Conservation (phyloP, 1,284 basidiomycete genomes). For the Apiotrichum porosum region DNA sequence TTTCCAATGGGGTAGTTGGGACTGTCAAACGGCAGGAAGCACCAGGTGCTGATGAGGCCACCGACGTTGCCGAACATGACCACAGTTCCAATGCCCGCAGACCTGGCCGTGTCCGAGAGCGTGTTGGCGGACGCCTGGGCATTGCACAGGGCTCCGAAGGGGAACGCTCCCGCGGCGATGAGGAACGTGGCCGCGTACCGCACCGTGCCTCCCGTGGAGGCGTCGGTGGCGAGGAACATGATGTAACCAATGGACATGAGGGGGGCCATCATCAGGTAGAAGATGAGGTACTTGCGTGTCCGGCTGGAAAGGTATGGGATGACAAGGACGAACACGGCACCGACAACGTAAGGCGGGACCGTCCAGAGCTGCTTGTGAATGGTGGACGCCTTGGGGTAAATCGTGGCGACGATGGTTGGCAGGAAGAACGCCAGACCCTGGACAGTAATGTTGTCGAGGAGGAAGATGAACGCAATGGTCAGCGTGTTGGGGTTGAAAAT, state of each 20-base stretch:
- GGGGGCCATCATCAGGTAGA: conserved; percentile 26
- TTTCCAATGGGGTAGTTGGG: conserved; percentile 17
- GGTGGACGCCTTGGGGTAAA: conserved; percentile 41
- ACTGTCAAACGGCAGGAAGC: conserved; percentile 4
- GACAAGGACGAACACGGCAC: conserved; percentile 28
- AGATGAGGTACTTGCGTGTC: conserved; percentile 31
- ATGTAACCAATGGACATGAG: conserved; percentile 40
- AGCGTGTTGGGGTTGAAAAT: conserved; percentile 27
- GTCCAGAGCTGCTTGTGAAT: conserved; percentile 44
- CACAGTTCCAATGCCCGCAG: conserved; percentile 3
- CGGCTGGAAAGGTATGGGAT: conserved; percentile 38
- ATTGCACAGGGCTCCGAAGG: conserved; percentile 10
- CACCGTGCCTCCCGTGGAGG: neutral
- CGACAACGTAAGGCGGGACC: conserved; percentile 42
- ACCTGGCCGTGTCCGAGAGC: conserved; percentile 12
- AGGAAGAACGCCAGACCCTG: conserved; percentile 43
- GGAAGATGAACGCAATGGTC: conserved; percentile 36
- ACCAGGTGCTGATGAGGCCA: conserved; percentile 15
- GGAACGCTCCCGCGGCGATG: conserved; percentile 10
- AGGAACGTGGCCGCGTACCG: conserved; percentile 18
- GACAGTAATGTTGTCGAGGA: conserved; percentile 47
- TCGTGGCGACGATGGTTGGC: conserved; percentile 39
- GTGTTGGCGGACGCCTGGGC: conserved; percentile 12
- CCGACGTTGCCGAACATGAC: conserved; percentile 18
- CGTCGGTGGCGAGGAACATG: conserved; percentile 35